Evolutionary conservation across 345 rosid genomes (phyloP).

Genomic region (Cochlearia excelsa): DNA sequence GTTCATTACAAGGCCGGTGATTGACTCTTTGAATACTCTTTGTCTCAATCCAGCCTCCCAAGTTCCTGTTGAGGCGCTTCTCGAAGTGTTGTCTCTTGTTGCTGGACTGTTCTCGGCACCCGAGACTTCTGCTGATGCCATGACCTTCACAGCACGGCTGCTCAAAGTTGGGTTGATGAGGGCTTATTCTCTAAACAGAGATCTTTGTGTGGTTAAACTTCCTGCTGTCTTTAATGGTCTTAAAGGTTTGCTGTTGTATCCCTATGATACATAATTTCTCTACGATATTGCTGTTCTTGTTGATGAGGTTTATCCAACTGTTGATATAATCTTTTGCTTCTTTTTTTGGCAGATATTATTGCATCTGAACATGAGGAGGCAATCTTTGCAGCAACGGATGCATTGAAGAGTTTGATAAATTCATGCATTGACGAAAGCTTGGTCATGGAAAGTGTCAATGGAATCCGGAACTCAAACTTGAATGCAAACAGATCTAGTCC

Average conservation of each 20-base stretch:
- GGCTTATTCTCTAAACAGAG: conserved; percentile 58
- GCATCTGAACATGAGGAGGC: conserved; percentile 96
- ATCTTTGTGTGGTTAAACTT: conserved; percentile 65
- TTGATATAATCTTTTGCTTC: conserved; percentile 4
- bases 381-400: conserved; percentile 68
- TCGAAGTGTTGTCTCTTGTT: conserved; percentile 55
- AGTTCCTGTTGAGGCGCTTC: conserved; percentile 64
- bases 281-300: conserved; percentile 3
- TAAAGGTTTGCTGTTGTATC: conserved; percentile 52
- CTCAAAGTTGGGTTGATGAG: conserved; percentile 74
- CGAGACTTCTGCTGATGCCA: conserved; percentile 66
- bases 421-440: conserved; percentile 72
- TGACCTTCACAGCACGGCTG: conserved; percentile 73
- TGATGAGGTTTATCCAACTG: conserved; percentile 9
- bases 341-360: conserved; percentile 63
- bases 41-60: conserved; percentile 52
- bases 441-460: conserved; percentile 69
- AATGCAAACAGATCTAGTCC: conserved; percentile 54
- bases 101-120: conserved; percentile 50
- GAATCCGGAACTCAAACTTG: conserved; percentile 40
- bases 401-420: conserved; percentile 64
- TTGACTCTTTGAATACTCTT: conserved; percentile 61
- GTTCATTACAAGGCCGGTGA: conserved; percentile 62
- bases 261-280: background rate
- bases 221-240: conserved; percentile 70